phyloP scores from a whole-genome alignment of 1,139 yeast species.

The Sugiyamaella xylanicola region DNA sequence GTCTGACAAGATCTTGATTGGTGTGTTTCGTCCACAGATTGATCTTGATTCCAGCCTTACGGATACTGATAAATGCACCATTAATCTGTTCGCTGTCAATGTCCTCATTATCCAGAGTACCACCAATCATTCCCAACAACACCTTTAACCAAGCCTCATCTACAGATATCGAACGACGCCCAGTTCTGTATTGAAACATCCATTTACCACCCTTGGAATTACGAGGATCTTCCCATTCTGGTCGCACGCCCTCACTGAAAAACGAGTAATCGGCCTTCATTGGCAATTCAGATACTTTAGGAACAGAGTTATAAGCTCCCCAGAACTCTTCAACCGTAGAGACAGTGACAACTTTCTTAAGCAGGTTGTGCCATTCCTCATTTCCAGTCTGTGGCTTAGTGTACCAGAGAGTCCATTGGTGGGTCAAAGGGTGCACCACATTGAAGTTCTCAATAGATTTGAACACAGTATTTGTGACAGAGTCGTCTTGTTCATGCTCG shows the following conservation, averaged over 20 bases:
- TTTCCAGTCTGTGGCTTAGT: constrained; percentile 73
- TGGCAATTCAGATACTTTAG: constrained; percentile 90
- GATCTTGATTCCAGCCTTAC: constrained; percentile 80
- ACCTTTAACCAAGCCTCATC: constrained; percentile 95
- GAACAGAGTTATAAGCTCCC: constrained; percentile 96
- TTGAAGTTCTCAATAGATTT: constrained; percentile 69
- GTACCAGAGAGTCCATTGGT: constrained; percentile 97
- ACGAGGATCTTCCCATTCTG: constrained; percentile 96
- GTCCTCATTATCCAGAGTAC: constrained; percentile 80
- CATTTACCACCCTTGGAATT: constrained; percentile 95
- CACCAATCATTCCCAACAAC: constrained; percentile 90
- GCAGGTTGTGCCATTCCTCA: constrained; percentile 91
- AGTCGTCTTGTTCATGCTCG: constrained; percentile 34
- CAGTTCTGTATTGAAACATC: constrained; percentile 68
- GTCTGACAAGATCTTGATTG: constrained; percentile 51
- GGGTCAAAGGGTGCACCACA: constrained; percentile 88
- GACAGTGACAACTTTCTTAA: constrained; percentile 91
- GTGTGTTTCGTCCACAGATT: constrained; percentile 93
- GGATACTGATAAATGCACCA: constrained; percentile 89
- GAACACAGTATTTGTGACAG: constrained; percentile 54
- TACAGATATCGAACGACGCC: constrained; percentile 56
- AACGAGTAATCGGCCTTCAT: constrained; percentile 92
- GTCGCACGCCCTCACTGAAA: constrained; percentile 91
- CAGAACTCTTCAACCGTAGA: constrained; percentile 96
- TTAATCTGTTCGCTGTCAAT: constrained; percentile 67